phyloP scores from a whole-genome alignment of 352 stramenopile genomes.

The Phytopythium oedochilum region DNA sequence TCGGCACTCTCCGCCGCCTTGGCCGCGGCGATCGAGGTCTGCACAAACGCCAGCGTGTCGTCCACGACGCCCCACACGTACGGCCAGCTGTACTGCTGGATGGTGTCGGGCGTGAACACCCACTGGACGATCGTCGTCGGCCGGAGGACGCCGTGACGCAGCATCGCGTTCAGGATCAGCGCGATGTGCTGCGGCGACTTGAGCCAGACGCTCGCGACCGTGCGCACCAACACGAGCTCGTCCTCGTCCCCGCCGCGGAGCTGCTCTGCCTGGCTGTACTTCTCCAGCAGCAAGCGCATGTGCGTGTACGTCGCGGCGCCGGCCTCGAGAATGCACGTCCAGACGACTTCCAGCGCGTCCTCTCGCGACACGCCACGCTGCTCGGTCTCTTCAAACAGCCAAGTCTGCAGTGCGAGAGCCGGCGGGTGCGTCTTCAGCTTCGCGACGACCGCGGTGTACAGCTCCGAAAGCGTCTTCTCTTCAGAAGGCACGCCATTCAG shows the following conservation, averaged over 20 bases:
- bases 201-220: conserved; percentile 67
- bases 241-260: conserved; percentile 36
- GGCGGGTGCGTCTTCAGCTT: conserved; percentile 76
- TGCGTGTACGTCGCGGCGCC: conserved; percentile 81
- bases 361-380: conserved; percentile 32
- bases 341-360: conserved; percentile 67
- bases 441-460: conserved; percentile 51
- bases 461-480: conserved; percentile 18
- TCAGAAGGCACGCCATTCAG: conserved; percentile 6
- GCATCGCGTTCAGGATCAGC: conserved; percentile 77
- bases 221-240: conserved; percentile 63
- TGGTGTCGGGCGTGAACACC: conserved; percentile 73
- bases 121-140: conserved; percentile 72
- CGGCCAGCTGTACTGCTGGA: conserved; percentile 87
- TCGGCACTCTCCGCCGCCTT: conserved; percentile 20
- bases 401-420: conserved; percentile 38
- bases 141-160: conserved; percentile 60
- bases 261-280: conserved; percentile 54
- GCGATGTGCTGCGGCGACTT: conserved; percentile 83
- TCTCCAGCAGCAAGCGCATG: conserved; percentile 73
- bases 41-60: conserved; percentile 58
- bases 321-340: conserved; percentile 71
- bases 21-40: conserved; percentile 26
- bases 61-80: conserved; percentile 84
- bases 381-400: conserved; percentile 52